These are phyloP conservation scores for Globisporangium barbulae DNA, from an alignment of 352 stramenopile species.

Conservation along the genomic window DNA sequence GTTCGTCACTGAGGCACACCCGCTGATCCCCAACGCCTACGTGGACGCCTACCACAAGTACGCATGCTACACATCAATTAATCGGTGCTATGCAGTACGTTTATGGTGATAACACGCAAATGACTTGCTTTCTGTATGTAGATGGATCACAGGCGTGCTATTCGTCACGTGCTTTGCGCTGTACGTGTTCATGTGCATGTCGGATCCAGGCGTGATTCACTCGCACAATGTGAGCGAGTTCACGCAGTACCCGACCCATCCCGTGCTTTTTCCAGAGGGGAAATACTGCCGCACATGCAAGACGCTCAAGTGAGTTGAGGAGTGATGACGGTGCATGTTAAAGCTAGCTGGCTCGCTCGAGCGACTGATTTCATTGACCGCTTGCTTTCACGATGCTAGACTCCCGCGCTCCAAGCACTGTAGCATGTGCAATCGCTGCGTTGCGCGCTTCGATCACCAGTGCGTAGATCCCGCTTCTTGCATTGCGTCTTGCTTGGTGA, in stretches of 20 bases:
- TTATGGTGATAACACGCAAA: neutral
- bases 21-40: conserved; percentile 60
- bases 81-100: too few species aligned
- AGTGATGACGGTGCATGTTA: neutral
- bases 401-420: conserved; percentile 89
- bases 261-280: conserved; percentile 72
- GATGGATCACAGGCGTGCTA: conserved; percentile 43
- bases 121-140: conserved; percentile 15
- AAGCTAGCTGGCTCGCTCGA: neutral
- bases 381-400: conserved; percentile 20
- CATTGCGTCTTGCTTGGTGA: neutral
- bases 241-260: conserved; percentile 69
- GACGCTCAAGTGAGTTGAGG: conserved; percentile 64
- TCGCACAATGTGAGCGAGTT: conserved; percentile 44
- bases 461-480: conserved; percentile 29
- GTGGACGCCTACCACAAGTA: conserved; percentile 64
- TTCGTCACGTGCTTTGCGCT: conserved; percentile 53
- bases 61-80: neutral
- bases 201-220: conserved; percentile 75
- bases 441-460: conserved; percentile 89
- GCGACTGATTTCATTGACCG: neutral
- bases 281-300: conserved; percentile 88
- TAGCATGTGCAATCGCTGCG: conserved; percentile 83
- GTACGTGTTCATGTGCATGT: conserved; percentile 68
- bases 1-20: conserved; percentile 66